These are phyloP conservation scores for Recurvomyces mirabilis DNA, from an alignment of 495 filamentous ascomycete genomes.

Conservation along the genomic window DNA sequence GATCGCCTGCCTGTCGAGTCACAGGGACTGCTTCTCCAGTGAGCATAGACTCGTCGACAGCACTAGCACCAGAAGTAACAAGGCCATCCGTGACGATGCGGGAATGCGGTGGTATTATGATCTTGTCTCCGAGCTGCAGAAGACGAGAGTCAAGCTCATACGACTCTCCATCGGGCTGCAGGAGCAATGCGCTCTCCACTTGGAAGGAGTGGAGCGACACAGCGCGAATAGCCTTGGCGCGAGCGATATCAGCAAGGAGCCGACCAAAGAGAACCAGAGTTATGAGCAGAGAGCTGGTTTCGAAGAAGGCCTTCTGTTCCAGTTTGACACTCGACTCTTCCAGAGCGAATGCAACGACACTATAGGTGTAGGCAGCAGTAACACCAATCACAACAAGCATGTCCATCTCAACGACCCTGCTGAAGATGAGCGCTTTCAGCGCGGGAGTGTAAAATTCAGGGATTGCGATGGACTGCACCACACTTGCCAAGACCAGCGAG, in stretches of 20 bases:
- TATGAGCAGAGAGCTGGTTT: not conserved
- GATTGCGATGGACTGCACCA: not conserved
- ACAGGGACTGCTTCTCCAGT: not conserved
- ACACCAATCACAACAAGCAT: slow-evolving; percentile 61
- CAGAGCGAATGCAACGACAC: not conserved
- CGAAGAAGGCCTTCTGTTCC: not conserved
- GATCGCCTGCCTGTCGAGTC: not conserved
- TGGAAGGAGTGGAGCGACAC: not conserved
- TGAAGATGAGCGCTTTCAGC: slow-evolving; percentile 48
- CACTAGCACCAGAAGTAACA: not conserved
- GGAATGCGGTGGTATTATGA: not conserved
- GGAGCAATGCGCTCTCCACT: not conserved
- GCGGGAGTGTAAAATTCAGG: slow-evolving; percentile 54
- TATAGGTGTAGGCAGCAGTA: slow-evolving; percentile 32
- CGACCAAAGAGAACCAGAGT: not conserved
- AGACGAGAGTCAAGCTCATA: not conserved
- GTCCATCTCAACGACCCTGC: slow-evolving; percentile 63
- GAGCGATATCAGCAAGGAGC: not conserved
- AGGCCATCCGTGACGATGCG: not conserved
- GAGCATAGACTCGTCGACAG: not conserved
- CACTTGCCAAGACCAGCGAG: not conserved
- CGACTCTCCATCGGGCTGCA: not conserved
- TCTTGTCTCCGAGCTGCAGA: not conserved
- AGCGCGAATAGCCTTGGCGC: not conserved
- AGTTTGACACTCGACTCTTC: not conserved